Base-by-base conservation (phyloP, 2,329 filamentous ascomycete genomes). In the Xylaria sp. region DNA sequence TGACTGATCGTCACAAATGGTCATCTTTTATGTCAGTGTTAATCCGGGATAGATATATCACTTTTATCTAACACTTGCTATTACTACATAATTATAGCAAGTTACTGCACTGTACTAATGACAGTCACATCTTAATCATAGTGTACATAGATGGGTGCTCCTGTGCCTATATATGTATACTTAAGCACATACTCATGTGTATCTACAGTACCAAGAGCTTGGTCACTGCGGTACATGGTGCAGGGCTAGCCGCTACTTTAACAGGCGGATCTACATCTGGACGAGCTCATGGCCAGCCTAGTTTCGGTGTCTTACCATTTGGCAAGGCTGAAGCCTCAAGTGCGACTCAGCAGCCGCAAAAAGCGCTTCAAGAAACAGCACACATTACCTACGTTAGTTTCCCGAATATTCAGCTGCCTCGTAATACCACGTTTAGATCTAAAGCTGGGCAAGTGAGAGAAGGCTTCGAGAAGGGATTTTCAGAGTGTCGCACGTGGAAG, bases 391-490 rank as follows among this genome's bases (percentile, higher is more conserved):
- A 62, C 41, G 13, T 9, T 20, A 52, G 48, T 65, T 48, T 28
- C 10, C 23, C 51, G 6, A 66, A 25, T 60, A 20, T 28, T 54
- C 48, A n/a, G 23, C 37, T 50, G 23, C 37, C 31, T 18, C 60
- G 66, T 44, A 59, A 71, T 28, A 69, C 66, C 34, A 71, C 71
- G 39, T 76, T 83, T 65, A 78, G 73, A 60, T 73, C 76, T 31
- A 63, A 73, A 12, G 74, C 78, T 15, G 63, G 72, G 1, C 75
- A 77, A 31, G 73, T n/a, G 75, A 78, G 80, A 52, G 69, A 74
- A 13, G 74, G 73, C 6, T 71, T 59, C 15, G 76, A 80, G 67
- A 74, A 76, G 3, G 76, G 75, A 0, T 84, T 83, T 65, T 76
- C 80, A 1, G 73, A 72, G 1, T 84, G 48, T 23, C 56, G 5